These are phyloP conservation scores for Penicillium vulpinum DNA, from an alignment of 2,329 filamentous ascomycete species.

Conservation along the genomic window DNA sequence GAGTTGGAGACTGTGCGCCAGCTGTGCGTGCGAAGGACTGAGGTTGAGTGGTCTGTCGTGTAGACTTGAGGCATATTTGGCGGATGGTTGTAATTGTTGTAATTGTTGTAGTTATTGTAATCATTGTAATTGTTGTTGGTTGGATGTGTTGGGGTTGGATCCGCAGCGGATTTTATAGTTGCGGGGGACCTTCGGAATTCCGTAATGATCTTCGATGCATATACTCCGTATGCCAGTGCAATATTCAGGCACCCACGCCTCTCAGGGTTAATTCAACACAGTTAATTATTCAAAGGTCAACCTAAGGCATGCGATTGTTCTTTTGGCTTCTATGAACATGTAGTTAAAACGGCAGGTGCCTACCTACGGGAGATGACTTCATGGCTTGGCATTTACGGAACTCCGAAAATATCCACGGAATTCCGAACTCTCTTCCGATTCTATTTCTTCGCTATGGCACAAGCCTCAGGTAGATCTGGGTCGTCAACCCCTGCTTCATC, in stretches of 20 bases:
- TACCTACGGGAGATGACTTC: not conserved
- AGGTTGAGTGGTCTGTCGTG: conserved; percentile 41
- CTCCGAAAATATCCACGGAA: not conserved
- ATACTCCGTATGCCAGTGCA: too few species aligned
- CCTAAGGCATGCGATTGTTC: too few species aligned
- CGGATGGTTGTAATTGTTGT: not conserved
- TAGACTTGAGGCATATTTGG: conserved; percentile 29
- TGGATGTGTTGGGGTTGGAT: not conserved
- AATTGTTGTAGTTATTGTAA: not conserved
- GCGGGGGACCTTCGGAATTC: conserved; percentile 1
- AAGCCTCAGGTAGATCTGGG: not conserved
- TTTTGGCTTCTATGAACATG: not conserved
- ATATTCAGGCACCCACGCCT: not conserved
- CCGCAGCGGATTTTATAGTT: not conserved
- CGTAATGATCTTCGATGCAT: not conserved
- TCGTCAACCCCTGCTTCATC: not conserved
- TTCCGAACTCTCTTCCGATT: not conserved
- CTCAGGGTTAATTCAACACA: not conserved
- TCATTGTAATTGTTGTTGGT: not conserved
- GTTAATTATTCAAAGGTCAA: too few species aligned
- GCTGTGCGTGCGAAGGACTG: conserved; percentile 38
- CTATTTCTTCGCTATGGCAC: not conserved
- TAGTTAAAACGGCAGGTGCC: too few species aligned
- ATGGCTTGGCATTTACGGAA: not conserved
- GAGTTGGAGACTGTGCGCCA: conserved; percentile 40